These are phyloP conservation scores for Ceratobasidium sp. DNA, from an alignment of 1,284 basidiomycete genomes.

Conservation along the genomic window DNA sequence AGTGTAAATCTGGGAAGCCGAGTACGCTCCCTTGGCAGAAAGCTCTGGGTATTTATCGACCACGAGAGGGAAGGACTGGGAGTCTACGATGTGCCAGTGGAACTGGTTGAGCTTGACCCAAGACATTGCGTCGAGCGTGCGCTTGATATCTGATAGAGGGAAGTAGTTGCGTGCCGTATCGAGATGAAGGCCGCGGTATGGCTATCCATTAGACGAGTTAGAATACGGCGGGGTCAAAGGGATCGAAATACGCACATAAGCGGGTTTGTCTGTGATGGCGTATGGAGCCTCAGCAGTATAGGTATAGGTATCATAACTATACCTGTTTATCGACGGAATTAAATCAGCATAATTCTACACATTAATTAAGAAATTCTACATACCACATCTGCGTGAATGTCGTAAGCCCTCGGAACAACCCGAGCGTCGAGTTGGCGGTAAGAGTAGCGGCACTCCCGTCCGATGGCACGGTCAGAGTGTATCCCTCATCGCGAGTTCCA, in stretches of 20 bases:
- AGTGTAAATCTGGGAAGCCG: constrained; percentile 69
- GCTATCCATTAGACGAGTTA: constrained; percentile 61
- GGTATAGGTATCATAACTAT: constrained; percentile 64
- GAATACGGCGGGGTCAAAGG: background rate
- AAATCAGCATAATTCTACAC: background rate
- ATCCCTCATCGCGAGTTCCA: constrained; percentile 73
- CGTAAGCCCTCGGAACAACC: constrained; percentile 83
- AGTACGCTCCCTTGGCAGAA: constrained; percentile 79
- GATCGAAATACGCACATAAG: constrained; percentile 64
- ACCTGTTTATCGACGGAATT: constrained; percentile 62
- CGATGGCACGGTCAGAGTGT: constrained; percentile 72
- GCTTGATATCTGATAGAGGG: constrained; percentile 74
- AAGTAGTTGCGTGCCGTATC: constrained; percentile 83
- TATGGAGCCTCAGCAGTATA: constrained; percentile 75
- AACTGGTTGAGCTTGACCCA: constrained; percentile 77
- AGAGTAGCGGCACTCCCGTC: constrained; percentile 74
- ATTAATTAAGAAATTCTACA: constrained; percentile 54
- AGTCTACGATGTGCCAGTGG: constrained; percentile 70
- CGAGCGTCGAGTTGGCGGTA: constrained; percentile 79
- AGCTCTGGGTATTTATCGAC: constrained; percentile 75
- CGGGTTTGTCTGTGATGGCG: constrained; percentile 70
- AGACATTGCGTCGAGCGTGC: constrained; percentile 87
- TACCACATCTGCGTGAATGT: constrained; percentile 81
- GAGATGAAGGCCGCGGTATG: constrained; percentile 84
- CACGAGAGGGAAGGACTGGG: constrained; percentile 75